Conservation (phyloP, 345 rosid genomes). For the Fremontodendron californicum region DNA sequence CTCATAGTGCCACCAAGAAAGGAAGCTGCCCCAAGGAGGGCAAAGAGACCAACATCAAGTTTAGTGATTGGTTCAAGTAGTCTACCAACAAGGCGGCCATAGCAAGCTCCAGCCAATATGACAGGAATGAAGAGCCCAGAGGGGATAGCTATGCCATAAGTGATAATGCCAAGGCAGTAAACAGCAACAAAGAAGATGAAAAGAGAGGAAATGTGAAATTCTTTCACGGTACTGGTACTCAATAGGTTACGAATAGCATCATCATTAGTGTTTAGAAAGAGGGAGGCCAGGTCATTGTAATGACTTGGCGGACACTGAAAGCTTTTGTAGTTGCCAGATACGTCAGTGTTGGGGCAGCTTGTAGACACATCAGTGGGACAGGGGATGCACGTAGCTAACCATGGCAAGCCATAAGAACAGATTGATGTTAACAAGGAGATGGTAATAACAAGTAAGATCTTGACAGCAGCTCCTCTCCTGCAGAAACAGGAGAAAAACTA, state of each 20-base stretch:
- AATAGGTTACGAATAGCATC: constrained; percentile 64
- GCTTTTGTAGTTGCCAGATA: constrained; percentile 50
- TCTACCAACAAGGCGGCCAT: constrained; percentile 61
- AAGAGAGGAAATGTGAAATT: constrained; percentile 46
- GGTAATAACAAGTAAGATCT: constrained; percentile 40
- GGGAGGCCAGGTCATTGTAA: constrained; percentile 66
- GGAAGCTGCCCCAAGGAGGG: constrained; percentile 71
- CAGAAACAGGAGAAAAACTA: constrained; percentile 3
- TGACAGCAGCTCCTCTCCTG: constrained; percentile 47
- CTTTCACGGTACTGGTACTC: constrained; percentile 36
- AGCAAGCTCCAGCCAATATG: constrained; percentile 60
- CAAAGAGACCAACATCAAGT: constrained; percentile 59
- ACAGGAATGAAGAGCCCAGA: constrained; percentile 77
- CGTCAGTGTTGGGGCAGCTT: constrained; percentile 49
- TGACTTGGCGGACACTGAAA: constrained; percentile 50
- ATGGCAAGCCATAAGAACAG: constrained; percentile 58
- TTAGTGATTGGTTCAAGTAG: constrained; percentile 40
- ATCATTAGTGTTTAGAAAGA: constrained; percentile 58
- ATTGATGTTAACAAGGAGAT: constrained; percentile 52
- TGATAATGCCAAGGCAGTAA: constrained; percentile 52
- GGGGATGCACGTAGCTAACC: constrained; percentile 48
- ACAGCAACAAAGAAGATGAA: constrained; percentile 53
- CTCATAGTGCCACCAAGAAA: constrained; percentile 79
- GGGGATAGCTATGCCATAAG: constrained; percentile 64
- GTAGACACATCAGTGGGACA: constrained; percentile 35